Evolutionary conservation across 441 rosid genomes (phyloP), one percentile per base, ranked within the genome.

Genomic region (Dalechampia spathulata): DNA sequence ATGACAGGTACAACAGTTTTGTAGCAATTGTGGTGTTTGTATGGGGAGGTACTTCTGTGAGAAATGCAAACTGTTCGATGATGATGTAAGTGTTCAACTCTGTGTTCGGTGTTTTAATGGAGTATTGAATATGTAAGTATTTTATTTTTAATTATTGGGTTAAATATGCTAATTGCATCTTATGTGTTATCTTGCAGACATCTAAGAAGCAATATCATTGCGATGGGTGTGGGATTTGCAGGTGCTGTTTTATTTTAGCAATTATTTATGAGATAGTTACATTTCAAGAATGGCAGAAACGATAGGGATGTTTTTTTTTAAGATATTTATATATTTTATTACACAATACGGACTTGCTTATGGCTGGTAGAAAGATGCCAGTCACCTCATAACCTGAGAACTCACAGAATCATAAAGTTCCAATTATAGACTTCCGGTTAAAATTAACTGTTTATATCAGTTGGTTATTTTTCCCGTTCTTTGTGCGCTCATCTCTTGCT

Each of bases 181-280:
- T 65, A 11, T 62, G 60, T 21, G n/a, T n/a, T n/a, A 36, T 63
- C 19, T 43, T 80, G 69, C 85, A 91, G 98, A 74, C 74, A 14
- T 78, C 87, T 3, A 88, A 86, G 80, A 72, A 71, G 49, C 96
- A 91, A 58, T 88, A 78, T 67, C 95, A 91, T 64, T 91, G 98
- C 41, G 73, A 69, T 20, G 90, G 93, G 14, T 91, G 98, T 71
- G 98, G 96, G 60, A 88, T 91, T 55, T 88, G 98, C 87, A 86
- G 95, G 98, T 90, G 71, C 61, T 30, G 34, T 8, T 30, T 3
- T 30, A n/a, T n/a, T n/a, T n/a, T n/a, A n/a, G n/a, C n/a, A n/a
- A n/a, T n/a, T n/a, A n/a, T n/a, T n/a, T n/a, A n/a, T n/a, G n/a
- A n/a, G n/a, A n/a, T n/a, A n/a, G n/a, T n/a, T n/a, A n/a, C n/a